phyloP scores from a whole-genome alignment of 345 rosid species.

The Limnanthes douglasii region DNA sequence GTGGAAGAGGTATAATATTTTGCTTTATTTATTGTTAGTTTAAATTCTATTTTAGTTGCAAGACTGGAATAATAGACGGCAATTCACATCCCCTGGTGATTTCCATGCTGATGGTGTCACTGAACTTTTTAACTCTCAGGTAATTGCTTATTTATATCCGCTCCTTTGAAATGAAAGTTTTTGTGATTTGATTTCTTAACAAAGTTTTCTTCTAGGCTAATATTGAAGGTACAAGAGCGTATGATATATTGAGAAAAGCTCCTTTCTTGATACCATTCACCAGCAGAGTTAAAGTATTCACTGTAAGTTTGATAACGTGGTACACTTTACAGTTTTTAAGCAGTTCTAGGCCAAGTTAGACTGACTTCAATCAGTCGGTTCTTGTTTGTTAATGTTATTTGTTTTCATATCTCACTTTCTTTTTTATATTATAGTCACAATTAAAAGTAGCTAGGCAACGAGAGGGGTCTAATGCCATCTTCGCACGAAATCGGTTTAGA shows the following conservation, averaged over 20 bases:
- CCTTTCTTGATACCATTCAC: constrained; percentile 96
- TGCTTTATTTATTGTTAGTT: constrained; percentile 9
- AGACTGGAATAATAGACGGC: constrained; percentile 91
- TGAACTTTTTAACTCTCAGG: constrained; percentile 92
- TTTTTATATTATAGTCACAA: constrained; percentile 87
- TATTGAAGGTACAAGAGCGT: constrained; percentile 72
- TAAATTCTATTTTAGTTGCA: constrained; percentile 43
- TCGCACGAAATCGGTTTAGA: constrained; percentile 74
- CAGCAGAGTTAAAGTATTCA: constrained; percentile 85
- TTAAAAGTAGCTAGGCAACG: constrained; percentile 55
- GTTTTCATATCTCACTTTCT: no score
- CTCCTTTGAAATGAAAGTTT: not conserved
- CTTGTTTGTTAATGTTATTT: no score
- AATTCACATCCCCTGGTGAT: constrained; percentile 65
- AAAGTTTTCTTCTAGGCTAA: constrained; percentile 40
- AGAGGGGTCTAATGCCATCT: constrained; percentile 59
- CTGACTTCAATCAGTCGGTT: no score
- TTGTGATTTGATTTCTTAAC: not conserved
- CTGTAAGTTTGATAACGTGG: no score
- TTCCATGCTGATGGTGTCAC: constrained; percentile 90
- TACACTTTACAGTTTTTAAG: no score
- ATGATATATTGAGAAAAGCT: constrained; percentile 89
- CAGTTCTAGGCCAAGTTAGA: no score
- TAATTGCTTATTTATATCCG: constrained; percentile 18
- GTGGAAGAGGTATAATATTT: constrained; percentile 7